Base-by-base conservation (phyloP, 2,329 filamentous ascomycete genomes). In the Fusarium hostae region DNA sequence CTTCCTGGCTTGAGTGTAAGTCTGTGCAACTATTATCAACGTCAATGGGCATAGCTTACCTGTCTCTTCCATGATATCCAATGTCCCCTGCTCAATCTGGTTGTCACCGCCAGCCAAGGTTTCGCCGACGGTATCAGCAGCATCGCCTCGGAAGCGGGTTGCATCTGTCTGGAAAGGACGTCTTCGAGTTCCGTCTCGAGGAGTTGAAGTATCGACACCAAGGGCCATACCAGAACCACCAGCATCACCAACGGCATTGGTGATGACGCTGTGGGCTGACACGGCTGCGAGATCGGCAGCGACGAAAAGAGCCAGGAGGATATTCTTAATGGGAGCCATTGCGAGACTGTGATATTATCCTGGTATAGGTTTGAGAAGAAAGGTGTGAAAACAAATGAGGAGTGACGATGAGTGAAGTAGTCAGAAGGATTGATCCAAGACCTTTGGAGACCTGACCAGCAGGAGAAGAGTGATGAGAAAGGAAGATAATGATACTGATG, bases 161-260 rank as follows among this genome's bases (percentile, higher is more conserved):
- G 85, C 84, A 72, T 91, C 90, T 70, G 87, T 85, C 81, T 92
- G 89, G 83, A 90, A 91, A 48, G 89, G 89, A 54, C 85, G 81
- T 66, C 89, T 85, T 16, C 82, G 78, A 26, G 89, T 90, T 43
- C 89, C 89, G 71, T 90, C 88, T 67, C 89, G 89, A 43, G 89
- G 89, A 55, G 88, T 91, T 72, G 75, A 76, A 50, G 85, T 82
- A 78, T 87, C 85, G 68, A 91, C 78, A 63, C 82, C 84, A 6
- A 86, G 80, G 22, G 81, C 84, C 81, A 83, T 85, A 74, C 88
- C 89, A 22, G 81, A 81, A 68, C 89, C 89, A 54, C 89, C 89
- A 32, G 83, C 82, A 73, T 91, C 83, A 64, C 89, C 89, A 41
- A 83, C 84, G 35, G 89, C 63, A 2, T 66, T 66, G 10, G 9